Percentiles rank a stretch among this genome's conserved stretches.
Conservation (phyloP, 1,284 basidiomycete species). For the Phaffia rhodozyma region DNA sequence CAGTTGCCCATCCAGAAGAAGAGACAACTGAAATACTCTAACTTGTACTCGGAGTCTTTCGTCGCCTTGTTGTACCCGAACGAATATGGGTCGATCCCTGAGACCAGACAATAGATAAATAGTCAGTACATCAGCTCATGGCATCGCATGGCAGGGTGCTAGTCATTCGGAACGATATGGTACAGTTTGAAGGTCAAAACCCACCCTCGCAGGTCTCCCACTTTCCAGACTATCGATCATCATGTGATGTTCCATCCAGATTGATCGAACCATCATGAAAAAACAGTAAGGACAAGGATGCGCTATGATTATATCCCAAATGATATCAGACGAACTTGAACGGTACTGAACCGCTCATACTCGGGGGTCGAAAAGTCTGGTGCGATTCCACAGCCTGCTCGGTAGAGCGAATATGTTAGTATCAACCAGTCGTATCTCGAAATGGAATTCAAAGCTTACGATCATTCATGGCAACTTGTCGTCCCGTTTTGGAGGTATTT, state of each 20-base stretch:
- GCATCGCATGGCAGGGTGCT: constrained; percentile 31
- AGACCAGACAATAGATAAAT: too few species aligned
- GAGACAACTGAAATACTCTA: constrained; percentile 12
- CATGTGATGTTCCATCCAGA: too few species aligned
- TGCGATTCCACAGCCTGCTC: constrained; percentile 26
- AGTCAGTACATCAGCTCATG: too few species aligned
- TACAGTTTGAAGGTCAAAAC: neutral
- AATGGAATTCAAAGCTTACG: constrained; percentile 23
- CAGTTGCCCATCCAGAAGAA: neutral
- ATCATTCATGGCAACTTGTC: constrained; percentile 48
- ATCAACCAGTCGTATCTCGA: neutral
- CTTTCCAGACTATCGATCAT: constrained; percentile 31
- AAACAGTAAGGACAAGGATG: too few species aligned
- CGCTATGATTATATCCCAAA: too few species aligned
- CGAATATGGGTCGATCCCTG: constrained; percentile 21
- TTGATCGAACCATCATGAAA: too few species aligned
- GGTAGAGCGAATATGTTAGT: neutral
- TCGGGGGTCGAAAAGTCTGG: constrained; percentile 49
- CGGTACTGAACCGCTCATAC: constrained; percentile 43
- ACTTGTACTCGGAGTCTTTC: constrained; percentile 41
- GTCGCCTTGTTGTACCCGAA: constrained; percentile 37
- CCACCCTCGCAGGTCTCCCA: constrained; percentile 49
- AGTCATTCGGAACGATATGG: neutral
- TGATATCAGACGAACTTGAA: constrained; percentile 23
- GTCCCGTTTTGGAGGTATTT: constrained; percentile 38